These are phyloP conservation scores for Cercospora sp. DNA, from an alignment of 2,329 filamentous ascomycete genomes.

Conservation along the genomic window DNA sequence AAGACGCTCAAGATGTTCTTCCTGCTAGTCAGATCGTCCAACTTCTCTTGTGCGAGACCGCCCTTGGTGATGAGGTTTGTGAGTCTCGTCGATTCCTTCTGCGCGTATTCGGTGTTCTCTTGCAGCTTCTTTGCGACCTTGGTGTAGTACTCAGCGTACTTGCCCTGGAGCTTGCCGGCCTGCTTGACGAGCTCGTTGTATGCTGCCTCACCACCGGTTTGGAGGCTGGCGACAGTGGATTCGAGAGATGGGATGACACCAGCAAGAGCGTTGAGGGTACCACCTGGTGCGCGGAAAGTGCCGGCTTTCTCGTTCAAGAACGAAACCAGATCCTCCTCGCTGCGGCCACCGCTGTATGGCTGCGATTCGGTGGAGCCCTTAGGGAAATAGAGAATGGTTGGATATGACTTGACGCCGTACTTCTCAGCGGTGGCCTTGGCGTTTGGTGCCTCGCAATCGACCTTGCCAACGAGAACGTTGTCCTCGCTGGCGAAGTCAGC, in stretches of 20 bases:
- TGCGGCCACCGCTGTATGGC: slow-evolving; percentile 73
- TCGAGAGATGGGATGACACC: slow-evolving; percentile 83
- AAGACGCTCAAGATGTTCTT: slow-evolving; percentile 87
- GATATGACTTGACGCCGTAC: slow-evolving; percentile 81
- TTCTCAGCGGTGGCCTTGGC: slow-evolving; percentile 75
- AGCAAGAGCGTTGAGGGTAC: slow-evolving; percentile 73
- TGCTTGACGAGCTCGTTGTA: slow-evolving; percentile 71
- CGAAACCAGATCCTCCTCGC: slow-evolving; percentile 71
- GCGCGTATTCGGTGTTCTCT: slow-evolving; percentile 73
- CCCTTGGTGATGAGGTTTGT: slow-evolving; percentile 82
- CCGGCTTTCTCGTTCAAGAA: slow-evolving; percentile 89
- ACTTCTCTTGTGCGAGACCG: slow-evolving; percentile 78
- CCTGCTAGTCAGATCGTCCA: slow-evolving; percentile 82
- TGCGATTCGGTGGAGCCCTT: slow-evolving; percentile 73
- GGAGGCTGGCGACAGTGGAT: slow-evolving; percentile 68
- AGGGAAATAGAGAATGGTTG: slow-evolving; percentile 97
- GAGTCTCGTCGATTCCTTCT: slow-evolving; percentile 82
- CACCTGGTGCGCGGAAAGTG: slow-evolving; percentile 79
- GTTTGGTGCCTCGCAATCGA: slow-evolving; percentile 87
- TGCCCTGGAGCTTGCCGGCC: slow-evolving; percentile 67
- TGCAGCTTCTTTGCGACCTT: slow-evolving; percentile 84
- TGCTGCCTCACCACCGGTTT: slow-evolving; percentile 63
- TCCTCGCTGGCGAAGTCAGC: slow-evolving; percentile 76
- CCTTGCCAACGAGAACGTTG: slow-evolving; percentile 84
- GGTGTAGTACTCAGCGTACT: slow-evolving; percentile 82